Evolutionary conservation across 148 eudicot species (phyloP).

Genomic region (Spergularia marina): DNA sequence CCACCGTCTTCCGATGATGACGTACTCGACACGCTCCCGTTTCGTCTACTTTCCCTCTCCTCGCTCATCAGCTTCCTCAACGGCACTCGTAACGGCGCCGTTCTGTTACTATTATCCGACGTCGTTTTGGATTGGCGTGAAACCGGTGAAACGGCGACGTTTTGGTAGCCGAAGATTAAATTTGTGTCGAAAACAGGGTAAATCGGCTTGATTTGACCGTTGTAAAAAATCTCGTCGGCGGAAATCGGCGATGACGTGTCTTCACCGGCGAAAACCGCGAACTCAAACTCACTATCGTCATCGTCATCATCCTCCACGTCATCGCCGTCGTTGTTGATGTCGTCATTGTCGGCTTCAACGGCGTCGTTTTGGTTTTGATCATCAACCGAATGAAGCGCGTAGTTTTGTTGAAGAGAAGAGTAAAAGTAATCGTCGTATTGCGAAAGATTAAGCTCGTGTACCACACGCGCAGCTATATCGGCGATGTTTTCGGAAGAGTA

Average conservation of each 20-base stretch:
- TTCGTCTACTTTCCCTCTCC: conserved; percentile 35
- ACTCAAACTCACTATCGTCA: conserved; percentile 43
- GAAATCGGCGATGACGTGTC: conserved; percentile 41
- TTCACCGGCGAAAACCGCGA: conserved; percentile 26
- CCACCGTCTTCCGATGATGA: conserved; percentile 64
- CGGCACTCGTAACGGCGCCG: conserved; percentile 35
- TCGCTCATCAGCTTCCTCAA: conserved; percentile 47
- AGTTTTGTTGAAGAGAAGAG: conserved; percentile 13
- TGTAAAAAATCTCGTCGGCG: conserved; percentile 45
- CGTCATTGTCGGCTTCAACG: conserved; percentile 7
- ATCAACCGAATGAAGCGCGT: neutral
- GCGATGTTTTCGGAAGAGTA: conserved; percentile 37
- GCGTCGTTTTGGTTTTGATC: conserved; percentile 7
- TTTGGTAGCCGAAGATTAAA: conserved; percentile 22
- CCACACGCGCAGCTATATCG: conserved; percentile 49
- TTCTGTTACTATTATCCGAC: neutral
- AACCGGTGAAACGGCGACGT: neutral
- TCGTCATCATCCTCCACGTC: neutral
- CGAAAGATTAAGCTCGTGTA: conserved; percentile 32
- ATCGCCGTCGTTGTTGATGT: neutral
- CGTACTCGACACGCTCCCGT: conserved; percentile 40
- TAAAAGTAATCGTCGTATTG: conserved; percentile 4
- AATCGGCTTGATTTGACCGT: conserved; percentile 54
- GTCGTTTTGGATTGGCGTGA: neutral
- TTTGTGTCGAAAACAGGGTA: conserved; percentile 53